phyloP scores from a whole-genome alignment of 228 moss, liverwort and hornwort species.

The Sphagnum fallax region DNA sequence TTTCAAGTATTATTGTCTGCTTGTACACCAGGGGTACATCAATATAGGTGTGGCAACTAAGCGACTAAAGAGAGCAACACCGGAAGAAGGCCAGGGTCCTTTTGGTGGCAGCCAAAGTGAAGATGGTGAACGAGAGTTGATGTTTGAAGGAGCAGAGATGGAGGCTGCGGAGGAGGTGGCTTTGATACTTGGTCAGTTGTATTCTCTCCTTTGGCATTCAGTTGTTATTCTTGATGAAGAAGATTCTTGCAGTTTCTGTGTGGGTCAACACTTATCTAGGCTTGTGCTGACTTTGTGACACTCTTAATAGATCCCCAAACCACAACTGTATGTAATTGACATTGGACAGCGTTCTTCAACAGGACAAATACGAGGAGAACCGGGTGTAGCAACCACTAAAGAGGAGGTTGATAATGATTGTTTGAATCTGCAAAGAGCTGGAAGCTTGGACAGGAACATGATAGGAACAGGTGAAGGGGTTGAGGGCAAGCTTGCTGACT shows the following conservation, averaged over 20 bases:
- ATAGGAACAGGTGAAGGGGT: conserved; percentile 17
- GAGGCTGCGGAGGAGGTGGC: conserved; percentile 59
- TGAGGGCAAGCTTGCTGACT: conserved; percentile 14
- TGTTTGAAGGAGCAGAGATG: conserved; percentile 59
- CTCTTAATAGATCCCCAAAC: too few relatives aligned
- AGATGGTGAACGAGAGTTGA: conserved; percentile 16
- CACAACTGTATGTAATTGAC: too few relatives aligned
- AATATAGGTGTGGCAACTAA: conserved; percentile 51
- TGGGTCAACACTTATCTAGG: too few relatives aligned
- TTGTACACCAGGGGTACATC: conserved; percentile 32
- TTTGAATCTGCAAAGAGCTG: conserved; percentile 3
- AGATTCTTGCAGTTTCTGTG: too few relatives aligned
- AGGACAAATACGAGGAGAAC: conserved; percentile 53
- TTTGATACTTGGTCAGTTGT: conserved; percentile 39
- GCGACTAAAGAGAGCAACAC: conserved; percentile 19
- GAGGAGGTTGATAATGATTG: conserved; percentile 11
- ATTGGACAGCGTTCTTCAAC: not conserved
- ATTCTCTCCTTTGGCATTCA: not conserved
- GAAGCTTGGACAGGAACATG: conserved; percentile 17
- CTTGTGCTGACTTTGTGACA: too few relatives aligned
- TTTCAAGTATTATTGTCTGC: too few relatives aligned
- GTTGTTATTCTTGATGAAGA: too few relatives aligned
- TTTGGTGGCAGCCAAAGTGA: conserved; percentile 36
- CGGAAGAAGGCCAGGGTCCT: conserved; percentile 13
- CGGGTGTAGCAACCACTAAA: conserved; percentile 11